Conservation (phyloP, 2,329 filamentous ascomycete genomes). For the Colletotrichum sp. region DNA sequence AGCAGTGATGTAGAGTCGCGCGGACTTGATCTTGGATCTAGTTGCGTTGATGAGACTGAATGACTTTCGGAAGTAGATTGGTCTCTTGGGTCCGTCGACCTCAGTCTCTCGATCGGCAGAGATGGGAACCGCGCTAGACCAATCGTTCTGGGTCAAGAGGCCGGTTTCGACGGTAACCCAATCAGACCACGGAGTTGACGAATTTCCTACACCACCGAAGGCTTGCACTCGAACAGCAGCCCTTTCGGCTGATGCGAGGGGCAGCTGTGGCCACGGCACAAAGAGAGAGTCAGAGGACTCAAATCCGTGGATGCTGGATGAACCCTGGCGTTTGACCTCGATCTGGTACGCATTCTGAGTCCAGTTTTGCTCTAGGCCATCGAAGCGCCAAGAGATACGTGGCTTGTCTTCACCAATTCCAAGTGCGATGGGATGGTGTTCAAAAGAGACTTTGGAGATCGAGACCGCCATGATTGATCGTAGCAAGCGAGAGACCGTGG, state of each 20-base stretch:
- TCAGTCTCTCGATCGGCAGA: conserved; percentile 32
- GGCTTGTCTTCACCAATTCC: conserved; percentile 49
- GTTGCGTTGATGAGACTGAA: conserved; percentile 12
- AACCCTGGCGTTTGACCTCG: conserved; percentile 34
- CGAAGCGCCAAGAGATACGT: conserved; percentile 52
- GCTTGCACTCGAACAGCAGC: conserved; percentile 38
- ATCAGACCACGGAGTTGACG: conserved; percentile 32
- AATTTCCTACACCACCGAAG: conserved; percentile 25
- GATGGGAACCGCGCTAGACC: conserved; percentile 31
- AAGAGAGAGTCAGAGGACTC: conserved; percentile 42
- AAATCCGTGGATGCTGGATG: conserved; percentile 24
- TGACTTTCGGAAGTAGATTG: conserved; percentile 22
- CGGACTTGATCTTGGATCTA: conserved; percentile 26
- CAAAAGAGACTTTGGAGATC: conserved; percentile 35
- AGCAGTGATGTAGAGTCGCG: conserved; percentile 52
- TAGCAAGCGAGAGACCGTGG: not conserved
- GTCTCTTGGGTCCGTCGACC: conserved; percentile 28
- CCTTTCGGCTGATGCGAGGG: conserved; percentile 33
- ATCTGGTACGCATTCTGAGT: conserved; percentile 48
- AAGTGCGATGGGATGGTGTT: conserved; percentile 43
- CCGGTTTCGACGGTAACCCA: conserved; percentile 38
- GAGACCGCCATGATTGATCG: not conserved
- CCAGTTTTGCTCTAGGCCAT: conserved; percentile 42
- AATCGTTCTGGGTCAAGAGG: conserved; percentile 30
- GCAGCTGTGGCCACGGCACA: conserved; percentile 47